A percentile compares a stretch with the other conserved stretches of the same genome.
Conservation (phyloP, 495 filamentous ascomycete genomes). For the Neurospora sp. region DNA sequence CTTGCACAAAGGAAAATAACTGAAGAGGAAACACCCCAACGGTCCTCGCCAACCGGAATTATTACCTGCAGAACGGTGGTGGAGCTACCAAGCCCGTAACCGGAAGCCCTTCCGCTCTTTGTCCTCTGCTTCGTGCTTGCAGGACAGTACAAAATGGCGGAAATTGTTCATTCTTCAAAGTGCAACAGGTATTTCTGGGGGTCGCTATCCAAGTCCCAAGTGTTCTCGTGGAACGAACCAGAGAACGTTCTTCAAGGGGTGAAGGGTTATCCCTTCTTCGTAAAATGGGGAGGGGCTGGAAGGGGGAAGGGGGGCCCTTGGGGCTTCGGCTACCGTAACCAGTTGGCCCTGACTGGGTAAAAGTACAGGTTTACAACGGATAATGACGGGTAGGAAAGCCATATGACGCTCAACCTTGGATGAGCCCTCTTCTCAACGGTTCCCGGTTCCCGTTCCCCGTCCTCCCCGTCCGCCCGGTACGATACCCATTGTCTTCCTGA, state of each 20-base stretch:
- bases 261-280: not conserved
- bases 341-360: not conserved
- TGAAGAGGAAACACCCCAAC: not conserved
- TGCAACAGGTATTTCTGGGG: too few species aligned
- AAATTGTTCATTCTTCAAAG: not conserved
- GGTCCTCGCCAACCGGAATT: not conserved
- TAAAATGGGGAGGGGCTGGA: not conserved
- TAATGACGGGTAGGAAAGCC: not conserved
- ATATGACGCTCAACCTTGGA: not conserved
- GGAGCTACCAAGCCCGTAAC: not conserved
- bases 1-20: not conserved
- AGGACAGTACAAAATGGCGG: not conserved
- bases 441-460: not conserved
- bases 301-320: not conserved
- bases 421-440: not conserved
- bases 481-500: not conserved
- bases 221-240: not conserved
- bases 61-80: not conserved
- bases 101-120: not conserved
- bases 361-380: too few species aligned
- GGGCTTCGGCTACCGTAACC: not conserved
- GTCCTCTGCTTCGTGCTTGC: not conserved
- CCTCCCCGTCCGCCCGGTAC: not conserved
- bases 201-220: too few species aligned
- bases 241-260: not conserved